Evolutionary conservation across 169 alveolate species (phyloP), one percentile per base, ranked within the genome.

Genomic region (Cryptosporidium bovis): DNA sequence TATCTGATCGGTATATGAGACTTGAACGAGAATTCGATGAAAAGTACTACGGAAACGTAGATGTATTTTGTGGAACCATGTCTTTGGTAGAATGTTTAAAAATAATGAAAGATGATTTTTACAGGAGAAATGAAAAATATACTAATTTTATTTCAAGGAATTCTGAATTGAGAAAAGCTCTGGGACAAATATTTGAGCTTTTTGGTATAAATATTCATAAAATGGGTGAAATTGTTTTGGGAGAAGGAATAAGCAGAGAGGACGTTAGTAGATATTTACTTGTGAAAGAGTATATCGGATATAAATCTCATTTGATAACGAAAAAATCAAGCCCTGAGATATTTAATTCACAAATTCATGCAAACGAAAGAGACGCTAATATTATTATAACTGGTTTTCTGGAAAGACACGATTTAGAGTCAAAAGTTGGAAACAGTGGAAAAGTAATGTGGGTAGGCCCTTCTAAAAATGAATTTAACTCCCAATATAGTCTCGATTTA

Each of bases 71-170:
- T 27, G 40, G 48, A 24, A 20, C 36, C 18, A 13, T 60, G 12
- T 1, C 64, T 12, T 8, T 77, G 2, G 27, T 5, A 8, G 87
- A 77, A 15, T 77, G 87, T 27, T 36, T 77, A 36, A 71, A 50
- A 24, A 77, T 8, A 5, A 77, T 77, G 71, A 77, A 44, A 56
- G 46, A 77, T 18, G 87, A 77, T 40, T 77, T 77, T 56, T 56
- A 77, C 18, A 77, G 71, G n/a, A 77, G 87, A 44, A 77, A 77
- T 18, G 69, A 60, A 60, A 60, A 60, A 77, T 77, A 0, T 34
- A 4, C 3, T 27, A 27, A 62, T 34, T 77, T 60, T 60, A 60
- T 77, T 40, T n/a, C 69, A n/a, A 77, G 87, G 29, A 56, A 77
- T 50, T 27, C 60, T 18, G 29, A n/a, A 18, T 16, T 77, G 27